These are phyloP conservation scores for Avena atlantica DNA, from an alignment of 176 grass and related monocot genomes.

Conservation along the genomic window DNA sequence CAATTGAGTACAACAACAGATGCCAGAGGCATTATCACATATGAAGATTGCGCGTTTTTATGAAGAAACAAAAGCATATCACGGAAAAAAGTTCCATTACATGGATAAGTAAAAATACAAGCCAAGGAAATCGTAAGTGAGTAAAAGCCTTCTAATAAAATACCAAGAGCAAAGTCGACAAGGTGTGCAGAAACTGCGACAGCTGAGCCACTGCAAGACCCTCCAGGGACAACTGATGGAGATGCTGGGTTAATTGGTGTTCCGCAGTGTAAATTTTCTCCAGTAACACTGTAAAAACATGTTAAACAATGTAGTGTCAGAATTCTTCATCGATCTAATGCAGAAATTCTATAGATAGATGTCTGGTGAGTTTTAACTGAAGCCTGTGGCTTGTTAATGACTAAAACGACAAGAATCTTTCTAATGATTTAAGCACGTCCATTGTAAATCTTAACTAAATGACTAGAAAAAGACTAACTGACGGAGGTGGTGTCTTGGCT, in stretches of 20 bases:
- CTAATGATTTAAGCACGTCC: slow-evolving; percentile 7
- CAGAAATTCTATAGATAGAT: slow-evolving; percentile 7
- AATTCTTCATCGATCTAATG: slow-evolving; percentile 27
- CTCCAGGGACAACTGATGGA: slow-evolving; percentile 69
- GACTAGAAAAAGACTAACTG: slow-evolving; percentile 14
- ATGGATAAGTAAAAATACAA: slow-evolving; percentile 19
- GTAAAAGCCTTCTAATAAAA: slow-evolving; percentile 19
- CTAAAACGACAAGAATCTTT: slow-evolving; percentile 5
- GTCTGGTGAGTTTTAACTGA: not conserved
- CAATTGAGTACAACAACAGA: slow-evolving; percentile 14
- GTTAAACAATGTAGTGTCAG: slow-evolving; percentile 15
- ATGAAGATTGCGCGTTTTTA: slow-evolving; percentile 8
- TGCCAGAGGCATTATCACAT: slow-evolving; percentile 8
- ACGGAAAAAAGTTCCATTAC: slow-evolving; percentile 4
- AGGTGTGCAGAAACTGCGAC: slow-evolving; percentile 83
- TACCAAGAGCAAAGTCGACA: slow-evolving; percentile 95
- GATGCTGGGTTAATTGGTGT: slow-evolving; percentile 70
- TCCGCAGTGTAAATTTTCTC: slow-evolving; percentile 83
- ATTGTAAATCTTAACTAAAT: not conserved
- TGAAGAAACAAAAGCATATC: slow-evolving; percentile 12
- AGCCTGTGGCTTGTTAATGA: not conserved
- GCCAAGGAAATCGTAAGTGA: not conserved
- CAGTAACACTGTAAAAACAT: slow-evolving; percentile 72
- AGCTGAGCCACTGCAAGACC: slow-evolving; percentile 92
- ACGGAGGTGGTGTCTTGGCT: no score